Base-by-base conservation (phyloP, 108 stramenopile genomes). In the Mediolabrus comicus region DNA sequence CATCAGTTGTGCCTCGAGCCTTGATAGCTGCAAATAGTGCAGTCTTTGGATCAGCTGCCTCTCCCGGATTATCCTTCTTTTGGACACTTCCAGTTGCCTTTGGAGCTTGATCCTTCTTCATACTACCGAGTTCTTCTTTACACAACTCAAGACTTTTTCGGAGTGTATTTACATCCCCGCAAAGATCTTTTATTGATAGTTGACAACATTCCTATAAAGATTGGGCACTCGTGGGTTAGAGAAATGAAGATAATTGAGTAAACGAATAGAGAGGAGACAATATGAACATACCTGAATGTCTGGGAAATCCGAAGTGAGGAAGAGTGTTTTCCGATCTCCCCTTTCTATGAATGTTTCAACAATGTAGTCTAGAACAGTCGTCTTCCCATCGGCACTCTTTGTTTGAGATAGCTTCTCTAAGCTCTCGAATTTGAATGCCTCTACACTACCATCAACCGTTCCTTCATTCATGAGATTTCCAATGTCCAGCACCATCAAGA, bases 291-390 rank as follows among this genome's bases (percentile, higher is more conserved):
- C 80, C 41, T 86, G 81, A 78, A 87, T 85, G 31, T 81, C 74
- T 49, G 89, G 86, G 59, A 91, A 88, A 38, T 95, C 94, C 1
- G 63, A 64, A 3, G 29, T 29, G 26, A 95, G 59, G 32, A 83
- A 65, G 62, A 95, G 77, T 11, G 81, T 72, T 36, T 87, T 60
- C 29, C 87, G 70, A 16, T 84, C 83, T 12, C 81, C 79, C 60
- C 90, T 91, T 13, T 72, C 66, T 24, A 83, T 79, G 70, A 90
- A 95, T 32, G 91, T 84, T 60, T 81, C 83, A 9, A 97, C 89
- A 39, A 98, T 84, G 67, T 94, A 96, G 80, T 98, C 95, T 31
- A 98, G 75, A n/a, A 97, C 90, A 11, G 93, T 92, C 0, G 95
- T 97, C 66, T 95, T 96, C 43, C 91, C 87, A 75, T 98, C 98